Evolutionary conservation across 1,284 basidiomycete genomes (phyloP), one percentile per base, ranked within the genome.

Genomic region (Ganoderma leucocontextum): DNA sequence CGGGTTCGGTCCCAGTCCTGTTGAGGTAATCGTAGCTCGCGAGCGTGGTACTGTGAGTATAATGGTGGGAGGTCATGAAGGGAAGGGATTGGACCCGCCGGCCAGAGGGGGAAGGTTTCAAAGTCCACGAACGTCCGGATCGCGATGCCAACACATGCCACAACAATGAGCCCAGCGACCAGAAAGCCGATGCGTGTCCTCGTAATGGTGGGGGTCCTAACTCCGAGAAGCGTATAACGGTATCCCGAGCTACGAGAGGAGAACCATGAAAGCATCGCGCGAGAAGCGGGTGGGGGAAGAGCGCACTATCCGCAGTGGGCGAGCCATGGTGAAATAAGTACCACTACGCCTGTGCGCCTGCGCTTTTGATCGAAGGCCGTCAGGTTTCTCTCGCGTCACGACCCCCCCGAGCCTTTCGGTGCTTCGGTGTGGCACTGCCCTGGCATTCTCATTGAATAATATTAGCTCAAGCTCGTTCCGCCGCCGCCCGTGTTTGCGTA

Each of bases 21-120:
- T 47, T 72, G 70, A 8, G 70, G 60, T 4, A 72, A 61, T 15
- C 41, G 33, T 13, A 68, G 64, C 38, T 68, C 70, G 4, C 57
- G 47, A 7, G 47, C 58, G 36, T 68, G 62, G 44, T 44, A 68
- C 5, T 47, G n/a, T 22, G 64, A 58, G 53, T 70, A 70, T 17
- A 70, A 63, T 10, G 70, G 70, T 12, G 70, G 70, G 2, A 66
- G 58, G 29, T 55, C 29, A 17, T 17, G 29, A 6, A 55, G 4
- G 33, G 52, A 55, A 13, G 52, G 52, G 2, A 9, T 35, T 19
- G 13, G 6, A 15, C 29, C 15, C 7, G 15, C 25, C 29, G 29
- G 29, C 52, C 52, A 33, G 15, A 33, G 13, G 25, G 29, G 17
- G 52, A 33, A 55, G 52, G 52, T 55, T 55, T 55, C 52, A 25